Base-by-base conservation (phyloP, 2,329 filamentous ascomycete species). In the Corniculantispora saksenae region DNA sequence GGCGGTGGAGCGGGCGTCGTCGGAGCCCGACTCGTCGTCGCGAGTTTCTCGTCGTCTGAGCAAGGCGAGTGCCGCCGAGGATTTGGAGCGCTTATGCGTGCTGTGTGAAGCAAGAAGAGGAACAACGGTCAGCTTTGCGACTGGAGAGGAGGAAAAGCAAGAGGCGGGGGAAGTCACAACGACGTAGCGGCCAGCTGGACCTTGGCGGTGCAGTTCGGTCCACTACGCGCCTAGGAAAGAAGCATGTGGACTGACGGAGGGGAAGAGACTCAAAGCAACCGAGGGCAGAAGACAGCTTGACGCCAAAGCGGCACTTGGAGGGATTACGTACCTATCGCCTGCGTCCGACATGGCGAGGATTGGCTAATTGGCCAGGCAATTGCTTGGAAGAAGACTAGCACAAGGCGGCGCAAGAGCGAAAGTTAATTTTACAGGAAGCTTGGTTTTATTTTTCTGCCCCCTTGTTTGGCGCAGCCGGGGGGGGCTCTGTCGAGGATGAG, bases 41-140 rank as follows among this genome's bases (percentile, higher is more conserved):
- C 79, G 78, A 68, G 76, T 77, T 62, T 84, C 82, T 70, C 80
- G 84, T 68, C 84, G 81, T 67, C 84, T 80, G 74, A 89, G 75
- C 72, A 89, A 73, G 74, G 84, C 80, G 69, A 87, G 75, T 55
- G 83, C 80, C 59, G 80, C 79, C 48, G 82, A 71, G 60, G 81
- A 86, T 74, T 83, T 88, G 64, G 85, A 84, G 67, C 82, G 83
- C 76, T 82, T 84, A 72, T 86, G 84, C 68, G 73, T 72, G 67
- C 75, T 79, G 67, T 25, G 27, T 62, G 45, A 32, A 32, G 45
- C 27, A 57, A 32, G 45, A 35, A 50, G 58, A 10, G 17, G 21
- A 27, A 21, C 40, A 51, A 38, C 21, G 43, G 65, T 67, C 51
- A 67, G 66, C 55, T 19, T n/a, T 60, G 21, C 38, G 55, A 25